Conservation (phyloP, 2,329 filamentous ascomycete genomes). For the Sphaerulina musiva region DNA sequence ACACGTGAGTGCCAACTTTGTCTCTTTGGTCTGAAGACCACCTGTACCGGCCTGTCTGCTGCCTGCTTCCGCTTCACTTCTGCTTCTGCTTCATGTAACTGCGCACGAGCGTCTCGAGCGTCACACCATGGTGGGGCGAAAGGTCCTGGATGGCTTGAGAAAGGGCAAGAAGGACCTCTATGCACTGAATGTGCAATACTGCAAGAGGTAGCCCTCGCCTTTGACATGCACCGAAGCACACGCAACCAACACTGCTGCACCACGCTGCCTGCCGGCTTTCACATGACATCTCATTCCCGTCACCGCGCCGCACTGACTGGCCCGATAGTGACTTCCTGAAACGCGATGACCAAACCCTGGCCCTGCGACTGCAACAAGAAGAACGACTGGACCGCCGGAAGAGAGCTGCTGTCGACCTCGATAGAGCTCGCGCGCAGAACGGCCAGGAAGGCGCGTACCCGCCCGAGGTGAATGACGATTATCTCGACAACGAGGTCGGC, state of each 20-base stretch:
- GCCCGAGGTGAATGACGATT: conserved; percentile 34
- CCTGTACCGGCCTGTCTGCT: too few relatives aligned
- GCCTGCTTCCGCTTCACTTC: not conserved
- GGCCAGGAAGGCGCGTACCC: conserved; percentile 43
- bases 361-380: conserved; percentile 80
- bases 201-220: conserved; percentile 26
- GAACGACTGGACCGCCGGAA: conserved; percentile 77
- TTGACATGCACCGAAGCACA: not conserved
- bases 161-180: conserved; percentile 33
- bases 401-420: conserved; percentile 78
- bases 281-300: not conserved
- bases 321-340: conserved; percentile 85
- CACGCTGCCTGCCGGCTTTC: not conserved
- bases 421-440: conserved; percentile 72
- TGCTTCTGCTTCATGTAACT: conserved; percentile 1
- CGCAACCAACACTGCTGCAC: not conserved
- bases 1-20: conserved; percentile 59
- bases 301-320: not conserved
- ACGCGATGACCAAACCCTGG: conserved; percentile 91
- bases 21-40: not conserved
- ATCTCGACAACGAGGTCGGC: conserved; percentile 45
- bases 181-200: conserved; percentile 33
- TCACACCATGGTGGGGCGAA: conserved; percentile 27
- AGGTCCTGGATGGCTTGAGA: conserved; percentile 28
- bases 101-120: not conserved